Evolutionary conservation across 345 rosid genomes (phyloP).

Genomic region (Pistacia vera): DNA sequence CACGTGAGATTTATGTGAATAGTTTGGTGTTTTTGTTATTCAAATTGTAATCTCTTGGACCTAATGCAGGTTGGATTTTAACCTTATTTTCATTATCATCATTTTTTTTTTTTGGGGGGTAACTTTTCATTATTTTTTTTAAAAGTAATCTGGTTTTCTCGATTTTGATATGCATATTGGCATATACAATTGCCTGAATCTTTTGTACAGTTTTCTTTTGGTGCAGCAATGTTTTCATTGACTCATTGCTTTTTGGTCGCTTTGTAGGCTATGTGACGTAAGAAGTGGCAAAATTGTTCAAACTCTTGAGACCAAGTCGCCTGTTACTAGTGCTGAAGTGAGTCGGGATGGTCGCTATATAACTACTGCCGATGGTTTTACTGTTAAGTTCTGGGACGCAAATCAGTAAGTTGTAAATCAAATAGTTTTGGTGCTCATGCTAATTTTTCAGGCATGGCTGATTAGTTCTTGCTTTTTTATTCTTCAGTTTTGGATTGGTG

Average conservation of each 20-base stretch:
- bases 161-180: background rate
- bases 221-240: background rate
- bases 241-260: background rate
- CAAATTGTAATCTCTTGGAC: background rate
- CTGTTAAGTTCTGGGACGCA: conserved; percentile 97
- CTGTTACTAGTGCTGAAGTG: conserved; percentile 96
- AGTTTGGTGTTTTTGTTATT: background rate
- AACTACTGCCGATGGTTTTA: conserved; percentile 91
- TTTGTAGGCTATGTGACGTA: conserved; percentile 81
- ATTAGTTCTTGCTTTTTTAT: conserved; percentile 14
- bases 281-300: conserved; percentile 85
- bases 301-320: conserved; percentile 78
- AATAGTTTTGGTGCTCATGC: background rate
- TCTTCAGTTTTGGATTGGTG: conserved; percentile 75
- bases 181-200: background rate
- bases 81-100: background rate
- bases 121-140: background rate
- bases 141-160: background rate
- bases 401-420: conserved; percentile 67
- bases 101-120: background rate
- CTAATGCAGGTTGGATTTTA: background rate
- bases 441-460: background rate
- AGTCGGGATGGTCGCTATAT: conserved; percentile 93
- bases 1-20: background rate
- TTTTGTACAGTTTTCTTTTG: background rate